phyloP scores from a whole-genome alignment of 2,329 filamentous ascomycete genomes.

The Domatiomyces catenatus region DNA sequence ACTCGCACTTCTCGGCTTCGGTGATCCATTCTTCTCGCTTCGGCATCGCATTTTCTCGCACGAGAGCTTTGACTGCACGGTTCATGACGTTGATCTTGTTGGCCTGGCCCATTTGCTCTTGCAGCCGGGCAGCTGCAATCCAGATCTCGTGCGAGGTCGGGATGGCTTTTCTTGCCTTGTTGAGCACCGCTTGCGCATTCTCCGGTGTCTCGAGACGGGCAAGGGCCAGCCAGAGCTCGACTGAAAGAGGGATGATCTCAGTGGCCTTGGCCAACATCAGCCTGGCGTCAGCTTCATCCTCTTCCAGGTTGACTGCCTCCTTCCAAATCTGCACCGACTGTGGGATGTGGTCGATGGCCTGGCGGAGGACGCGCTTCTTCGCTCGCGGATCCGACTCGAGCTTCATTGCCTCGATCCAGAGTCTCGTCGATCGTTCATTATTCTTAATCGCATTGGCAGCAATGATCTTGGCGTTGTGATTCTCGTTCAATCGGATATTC shows the following conservation, averaged over 20 bases:
- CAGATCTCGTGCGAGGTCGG: slow-evolving; percentile 91
- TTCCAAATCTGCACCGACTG: slow-evolving; percentile 98
- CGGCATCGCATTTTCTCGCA: slow-evolving; percentile 85
- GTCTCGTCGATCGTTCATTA: slow-evolving; percentile 69
- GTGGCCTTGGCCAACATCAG: slow-evolving; percentile 86
- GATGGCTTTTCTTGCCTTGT: slow-evolving; percentile 83
- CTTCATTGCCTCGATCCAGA: slow-evolving; percentile 94
- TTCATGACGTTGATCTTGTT: slow-evolving; percentile 85
- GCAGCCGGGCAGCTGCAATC: slow-evolving; percentile 82
- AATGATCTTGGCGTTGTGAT: slow-evolving; percentile 87
- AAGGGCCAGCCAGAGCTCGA: slow-evolving; percentile 88
- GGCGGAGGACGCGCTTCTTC: slow-evolving; percentile 82
- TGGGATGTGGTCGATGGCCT: slow-evolving; percentile 81
- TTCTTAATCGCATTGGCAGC: slow-evolving; percentile 84
- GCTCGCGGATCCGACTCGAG: slow-evolving; percentile 67
- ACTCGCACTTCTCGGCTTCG: slow-evolving; percentile 88
- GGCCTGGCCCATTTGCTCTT: slow-evolving; percentile 73
- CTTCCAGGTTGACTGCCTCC: slow-evolving; percentile 86
- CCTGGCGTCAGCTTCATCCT: slow-evolving; percentile 73
- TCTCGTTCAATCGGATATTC: slow-evolving; percentile 83
- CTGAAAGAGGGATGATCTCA: slow-evolving; percentile 81
- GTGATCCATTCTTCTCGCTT: slow-evolving; percentile 95
- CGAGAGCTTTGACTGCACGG: slow-evolving; percentile 73
- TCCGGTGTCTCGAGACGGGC: slow-evolving; percentile 78
- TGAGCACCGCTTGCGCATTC: slow-evolving; percentile 87